These are phyloP conservation scores for Magnusiomyces tetraspermus DNA, from an alignment of 1,139 yeast genomes.

Conservation along the genomic window DNA sequence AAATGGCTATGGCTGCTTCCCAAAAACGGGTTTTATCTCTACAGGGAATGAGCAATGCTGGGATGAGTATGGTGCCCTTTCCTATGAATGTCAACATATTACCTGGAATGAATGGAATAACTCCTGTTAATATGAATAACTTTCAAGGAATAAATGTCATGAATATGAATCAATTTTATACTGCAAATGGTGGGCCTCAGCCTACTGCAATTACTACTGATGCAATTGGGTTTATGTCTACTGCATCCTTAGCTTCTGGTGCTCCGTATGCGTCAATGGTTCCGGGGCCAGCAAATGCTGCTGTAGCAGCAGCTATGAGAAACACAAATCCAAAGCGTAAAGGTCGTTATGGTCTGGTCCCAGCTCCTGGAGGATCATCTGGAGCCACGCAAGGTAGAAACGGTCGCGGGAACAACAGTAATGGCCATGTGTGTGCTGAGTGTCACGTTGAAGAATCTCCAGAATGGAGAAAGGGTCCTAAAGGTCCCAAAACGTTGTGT, in stretches of 20 bases:
- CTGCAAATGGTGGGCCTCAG: background rate
- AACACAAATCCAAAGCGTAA: slow-evolving; percentile 1
- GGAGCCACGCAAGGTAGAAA: background rate
- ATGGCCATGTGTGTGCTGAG: slow-evolving; percentile 26
- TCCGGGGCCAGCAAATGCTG: background rate
- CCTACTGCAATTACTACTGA: background rate
- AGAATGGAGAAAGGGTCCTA: slow-evolving; percentile 61
- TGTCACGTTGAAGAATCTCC: slow-evolving; percentile 63
- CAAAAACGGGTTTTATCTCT: background rate
- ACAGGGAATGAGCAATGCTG: background rate
- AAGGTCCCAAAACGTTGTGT: slow-evolving; percentile 54
- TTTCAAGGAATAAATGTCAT: background rate
- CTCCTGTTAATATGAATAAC: background rate
- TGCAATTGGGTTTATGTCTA: background rate
- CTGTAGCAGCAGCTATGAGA: background rate
- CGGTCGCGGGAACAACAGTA: background rate
- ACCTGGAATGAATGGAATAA: background rate
- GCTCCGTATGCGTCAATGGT: background rate
- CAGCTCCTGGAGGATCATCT: background rate
- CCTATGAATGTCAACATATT: background rate
- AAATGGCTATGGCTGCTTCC: background rate
- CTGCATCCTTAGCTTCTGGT: background rate
- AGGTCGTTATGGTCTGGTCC: background rate
- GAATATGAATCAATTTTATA: background rate
- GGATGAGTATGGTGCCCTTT: background rate